Conservation (phyloP, 768 basidiomycete genomes). For the Boletus barrowsii region DNA sequence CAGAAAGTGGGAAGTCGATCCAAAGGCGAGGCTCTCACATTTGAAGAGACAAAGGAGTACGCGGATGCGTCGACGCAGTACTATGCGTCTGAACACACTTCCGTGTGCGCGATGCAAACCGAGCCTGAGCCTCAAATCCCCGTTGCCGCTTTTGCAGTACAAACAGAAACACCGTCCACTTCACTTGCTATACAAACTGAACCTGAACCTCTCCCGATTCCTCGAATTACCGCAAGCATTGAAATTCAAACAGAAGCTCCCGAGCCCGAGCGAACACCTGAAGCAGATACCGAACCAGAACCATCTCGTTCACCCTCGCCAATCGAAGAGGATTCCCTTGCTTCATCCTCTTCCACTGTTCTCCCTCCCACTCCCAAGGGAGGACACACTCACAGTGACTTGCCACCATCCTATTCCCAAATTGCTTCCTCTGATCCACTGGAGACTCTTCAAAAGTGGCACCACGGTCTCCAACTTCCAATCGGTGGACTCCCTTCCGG, state of each 20-base stretch:
- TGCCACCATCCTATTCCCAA: conserved; percentile 74
- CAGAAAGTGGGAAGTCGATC: conserved; percentile 70
- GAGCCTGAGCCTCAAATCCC: conserved; percentile 52
- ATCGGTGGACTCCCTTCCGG: conserved; percentile 45
- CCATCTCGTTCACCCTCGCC: conserved; percentile 47
- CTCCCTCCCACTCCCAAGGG: conserved; percentile 69
- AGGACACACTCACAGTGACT: conserved; percentile 39
- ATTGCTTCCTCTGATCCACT: conserved; percentile 49
- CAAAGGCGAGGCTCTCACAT: conserved; percentile 39
- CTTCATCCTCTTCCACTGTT: conserved; percentile 72
- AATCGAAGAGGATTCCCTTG: conserved; percentile 50
- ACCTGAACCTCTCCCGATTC: conserved; percentile 29
- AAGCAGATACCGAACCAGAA: conserved; percentile 27
- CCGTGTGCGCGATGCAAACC: conserved; percentile 54
- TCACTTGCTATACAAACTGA: conserved; percentile 40
- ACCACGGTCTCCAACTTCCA: conserved; percentile 52
- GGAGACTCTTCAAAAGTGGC: conserved; percentile 68
- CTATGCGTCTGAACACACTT: conserved; percentile 51
- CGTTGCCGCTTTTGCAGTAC: conserved; percentile 47
- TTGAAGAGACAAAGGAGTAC: conserved; percentile 72
- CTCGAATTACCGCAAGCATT: conserved; percentile 41
- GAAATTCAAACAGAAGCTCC: conserved; percentile 61
- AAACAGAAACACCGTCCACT: conserved; percentile 45
- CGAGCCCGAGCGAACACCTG: conserved; percentile 36
- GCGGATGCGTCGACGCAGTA: conserved; percentile 73